phyloP scores from a whole-genome alignment of 2,329 filamentous ascomycete species.

The Pseudocercospora vitis region DNA sequence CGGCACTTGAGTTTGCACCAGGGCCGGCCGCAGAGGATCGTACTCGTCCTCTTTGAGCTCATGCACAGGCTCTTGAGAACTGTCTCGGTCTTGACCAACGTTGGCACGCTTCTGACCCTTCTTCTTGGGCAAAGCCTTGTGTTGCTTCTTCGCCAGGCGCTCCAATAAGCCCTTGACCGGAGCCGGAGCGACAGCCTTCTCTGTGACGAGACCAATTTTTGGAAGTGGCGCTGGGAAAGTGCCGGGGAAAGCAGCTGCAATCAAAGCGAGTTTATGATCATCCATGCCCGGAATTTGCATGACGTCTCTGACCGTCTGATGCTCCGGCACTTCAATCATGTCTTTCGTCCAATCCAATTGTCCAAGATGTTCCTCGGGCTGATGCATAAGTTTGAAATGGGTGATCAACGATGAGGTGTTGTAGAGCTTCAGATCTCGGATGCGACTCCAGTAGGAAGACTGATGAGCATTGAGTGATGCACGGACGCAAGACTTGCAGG shows the following conservation, averaged over 20 bases:
- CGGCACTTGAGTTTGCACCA: conserved; percentile 17
- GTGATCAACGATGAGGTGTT: conserved; percentile 57
- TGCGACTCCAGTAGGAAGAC: conserved; percentile 39
- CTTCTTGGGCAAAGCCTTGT: conserved; percentile 28
- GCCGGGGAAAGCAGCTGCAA: conserved; percentile 36
- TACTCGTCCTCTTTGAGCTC: conserved; percentile 50
- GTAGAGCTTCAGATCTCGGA: conserved; percentile 43
- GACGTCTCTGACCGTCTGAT: conserved; percentile 50
- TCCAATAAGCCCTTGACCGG: conserved; percentile 27
- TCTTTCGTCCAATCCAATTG: conserved; percentile 58
- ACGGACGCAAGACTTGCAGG: conserved; percentile 40
- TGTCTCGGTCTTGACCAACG: conserved; percentile 19
- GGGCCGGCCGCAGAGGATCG: conserved; percentile 46
- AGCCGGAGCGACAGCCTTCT: conserved; percentile 17
- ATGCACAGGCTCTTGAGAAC: conserved; percentile 36
- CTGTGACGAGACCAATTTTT: conserved; percentile 42
- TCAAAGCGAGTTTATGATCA: conserved; percentile 48
- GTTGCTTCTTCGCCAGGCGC: conserved; percentile 32
- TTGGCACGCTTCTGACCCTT: conserved; percentile 36
- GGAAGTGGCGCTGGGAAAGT: conserved; percentile 47
- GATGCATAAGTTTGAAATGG: conserved; percentile 61
- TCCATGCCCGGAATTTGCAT: conserved; percentile 57
- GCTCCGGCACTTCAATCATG: conserved; percentile 61
- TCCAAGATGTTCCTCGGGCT: conserved; percentile 36
- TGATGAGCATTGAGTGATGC: conserved; percentile 28